Evolutionary conservation across 75 land plant genomes (phyloP), one percentile per base, ranked within the genome.

Genomic region (Pinus albicaulis): DNA sequence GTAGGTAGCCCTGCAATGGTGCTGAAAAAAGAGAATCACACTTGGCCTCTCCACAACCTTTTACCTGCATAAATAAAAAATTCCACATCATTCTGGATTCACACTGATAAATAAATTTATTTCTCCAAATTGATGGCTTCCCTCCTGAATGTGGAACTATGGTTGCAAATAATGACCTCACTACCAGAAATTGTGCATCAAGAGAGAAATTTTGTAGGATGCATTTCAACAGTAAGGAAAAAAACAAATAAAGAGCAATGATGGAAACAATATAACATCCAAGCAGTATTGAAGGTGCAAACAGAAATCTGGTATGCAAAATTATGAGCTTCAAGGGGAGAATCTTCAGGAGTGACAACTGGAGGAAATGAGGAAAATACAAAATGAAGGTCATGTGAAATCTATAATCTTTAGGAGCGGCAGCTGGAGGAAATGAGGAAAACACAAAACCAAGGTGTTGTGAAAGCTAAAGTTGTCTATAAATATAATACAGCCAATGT

Each of bases 1-100:
- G 83, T 78, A 97, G 57, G 60, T 95, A 97, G 12, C 99, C 99
- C 72, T 95, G 88, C 44, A 92, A 83, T 57, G 98, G 98, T 76
- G 95, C 89, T 73, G 98, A 87, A 70, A 97, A 87, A 5, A 92
- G 68, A 14, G 86, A 91, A n/a, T 85, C 89, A 73, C 99, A 97
- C 11, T 84, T 84, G 55, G 80, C 76, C 65, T 89, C 95, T 73
- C 99, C 99, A 85, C 98, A 97, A 23, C 95, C 93, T 85, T 92
- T 97, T 53, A 92, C 89, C 99, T 97, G 84, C n/a, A 77, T 2
- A 72, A 24, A 72, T 36, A 17, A 56, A 62, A 76, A 62, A 41
- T 6, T 11, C 22, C 28, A 60, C 5, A 73, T 73, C 74, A 73
- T 22, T 52, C 74, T 55, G 24, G 60, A 55, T 10, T 24, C 59